Evolutionary conservation across 805 yeast species (phyloP).

Genomic region (Candida mattraensis): DNA sequence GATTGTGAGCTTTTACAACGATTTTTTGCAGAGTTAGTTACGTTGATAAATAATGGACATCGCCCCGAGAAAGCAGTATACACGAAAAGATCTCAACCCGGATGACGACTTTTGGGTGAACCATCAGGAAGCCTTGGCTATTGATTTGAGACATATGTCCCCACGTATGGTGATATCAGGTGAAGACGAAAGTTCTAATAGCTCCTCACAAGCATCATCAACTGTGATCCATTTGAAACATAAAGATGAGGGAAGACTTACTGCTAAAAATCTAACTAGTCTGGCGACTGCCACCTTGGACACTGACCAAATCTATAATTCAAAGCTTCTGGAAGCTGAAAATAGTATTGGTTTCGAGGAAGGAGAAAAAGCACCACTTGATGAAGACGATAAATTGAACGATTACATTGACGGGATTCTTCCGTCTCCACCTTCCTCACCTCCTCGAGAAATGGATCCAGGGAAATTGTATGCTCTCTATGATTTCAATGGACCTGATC

Average conservation of each 20-base stretch:
- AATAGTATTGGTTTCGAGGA: slow-evolving; percentile 1
- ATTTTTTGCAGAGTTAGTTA: too few species aligned
- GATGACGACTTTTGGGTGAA: slow-evolving; percentile 24
- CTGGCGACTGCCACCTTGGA: slow-evolving; percentile 24
- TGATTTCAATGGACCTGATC: slow-evolving; percentile 89
- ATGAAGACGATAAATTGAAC: slow-evolving; percentile 37
- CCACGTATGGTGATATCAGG: slow-evolving; percentile 11
- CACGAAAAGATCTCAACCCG: slow-evolving; percentile 24
- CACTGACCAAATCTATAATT: slow-evolving; percentile 21
- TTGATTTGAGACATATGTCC: slow-evolving; percentile 14
- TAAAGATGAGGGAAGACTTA: slow-evolving; percentile 7
- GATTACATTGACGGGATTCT: slow-evolving; percentile 41
- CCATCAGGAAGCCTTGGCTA: slow-evolving; percentile 17
- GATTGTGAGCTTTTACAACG: too few species aligned
- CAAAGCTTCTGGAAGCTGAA: slow-evolving; percentile 5
- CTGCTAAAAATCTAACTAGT: slow-evolving; percentile 13
- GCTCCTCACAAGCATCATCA: slow-evolving; percentile 30
- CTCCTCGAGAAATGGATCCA: slow-evolving; percentile 82
- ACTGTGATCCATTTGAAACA: slow-evolving; percentile 26
- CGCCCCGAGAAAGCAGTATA: slow-evolving; percentile 16
- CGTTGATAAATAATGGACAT: too few species aligned
- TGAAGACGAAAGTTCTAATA: slow-evolving; percentile 18
- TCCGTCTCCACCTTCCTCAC: slow-evolving; percentile 73
- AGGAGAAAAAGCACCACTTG: slow-evolving; percentile 15
- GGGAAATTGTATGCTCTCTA: slow-evolving; percentile 81